Evolutionary conservation across 1,139 yeast species (phyloP).

Genomic region (Lodderomyces theae): DNA sequence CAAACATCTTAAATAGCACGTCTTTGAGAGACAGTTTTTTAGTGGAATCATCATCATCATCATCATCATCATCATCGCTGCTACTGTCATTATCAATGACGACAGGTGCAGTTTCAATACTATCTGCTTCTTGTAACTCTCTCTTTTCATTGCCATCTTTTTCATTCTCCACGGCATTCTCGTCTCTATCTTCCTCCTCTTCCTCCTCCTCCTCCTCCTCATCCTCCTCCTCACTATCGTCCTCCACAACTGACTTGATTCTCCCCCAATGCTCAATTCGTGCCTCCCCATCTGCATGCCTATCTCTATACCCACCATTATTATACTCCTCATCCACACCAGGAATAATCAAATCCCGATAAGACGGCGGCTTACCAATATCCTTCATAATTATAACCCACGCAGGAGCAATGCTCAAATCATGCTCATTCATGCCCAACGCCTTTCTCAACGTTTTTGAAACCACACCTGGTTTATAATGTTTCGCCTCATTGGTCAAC

Average conservation of each 20-base stretch:
- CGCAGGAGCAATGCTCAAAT: conserved; percentile 58
- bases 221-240: conserved; percentile 33
- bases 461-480: conserved; percentile 66
- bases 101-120: no score
- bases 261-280: conserved; percentile 40
- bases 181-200: conserved; percentile 20
- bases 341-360: conserved; percentile 61
- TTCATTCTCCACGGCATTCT: conserved; percentile 19
- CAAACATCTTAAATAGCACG: conserved; percentile 4
- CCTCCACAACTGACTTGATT: conserved; percentile 34
- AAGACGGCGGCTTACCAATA: conserved; percentile 84
- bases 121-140: conserved; percentile 12
- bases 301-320: conserved; percentile 35
- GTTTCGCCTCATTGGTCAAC: conserved; percentile 30
- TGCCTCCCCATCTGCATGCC: conserved; percentile 15
- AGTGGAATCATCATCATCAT: conserved; percentile 10
- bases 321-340: conserved; percentile 45
- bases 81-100: conserved; percentile 10
- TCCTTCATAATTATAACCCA: conserved; percentile 76
- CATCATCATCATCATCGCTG: conserved; percentile 12
- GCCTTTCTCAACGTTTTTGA: conserved; percentile 62
- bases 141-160: conserved; percentile 15
- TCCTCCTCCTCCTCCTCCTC: conserved; percentile 22
- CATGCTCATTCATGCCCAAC: conserved; percentile 61
- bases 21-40: conserved; percentile 2